Conservation (phyloP, 192 early-diverging fungal genomes). For the Coemansia umbellata region DNA sequence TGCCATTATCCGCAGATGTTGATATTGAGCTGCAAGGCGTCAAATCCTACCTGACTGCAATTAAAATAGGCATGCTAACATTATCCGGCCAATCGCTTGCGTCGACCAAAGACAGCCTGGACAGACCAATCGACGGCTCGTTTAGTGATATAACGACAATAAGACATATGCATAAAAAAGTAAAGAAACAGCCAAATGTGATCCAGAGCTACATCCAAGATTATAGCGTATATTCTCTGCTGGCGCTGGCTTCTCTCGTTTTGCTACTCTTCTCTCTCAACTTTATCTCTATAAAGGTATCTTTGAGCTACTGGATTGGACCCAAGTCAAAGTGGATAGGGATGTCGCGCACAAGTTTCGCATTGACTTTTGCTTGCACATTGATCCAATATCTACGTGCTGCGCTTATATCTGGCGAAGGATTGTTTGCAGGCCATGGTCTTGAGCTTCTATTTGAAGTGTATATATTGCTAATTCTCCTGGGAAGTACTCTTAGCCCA, state of each 20-base stretch:
- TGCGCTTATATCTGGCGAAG: background rate
- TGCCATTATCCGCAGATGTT: background rate
- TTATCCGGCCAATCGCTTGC: background rate
- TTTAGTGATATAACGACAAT: no score
- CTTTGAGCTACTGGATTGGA: slow-evolving; percentile 1
- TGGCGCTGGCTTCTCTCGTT: background rate
- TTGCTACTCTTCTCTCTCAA: background rate
- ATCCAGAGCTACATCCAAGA: background rate
- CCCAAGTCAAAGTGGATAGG: slow-evolving; percentile 5
- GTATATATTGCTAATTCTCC: slow-evolving; percentile 5
- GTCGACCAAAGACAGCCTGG: no score
- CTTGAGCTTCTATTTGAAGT: background rate
- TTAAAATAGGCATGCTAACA: background rate
- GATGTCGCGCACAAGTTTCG: slow-evolving; percentile 7
- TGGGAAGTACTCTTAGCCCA: background rate
- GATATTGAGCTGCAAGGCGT: background rate
- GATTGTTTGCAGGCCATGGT: background rate
- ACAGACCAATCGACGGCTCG: no score
- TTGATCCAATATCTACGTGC: background rate
- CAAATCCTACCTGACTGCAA: background rate
- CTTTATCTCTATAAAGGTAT: background rate
- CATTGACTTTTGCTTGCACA: background rate
- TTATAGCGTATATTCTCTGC: background rate
- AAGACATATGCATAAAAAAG: no score
- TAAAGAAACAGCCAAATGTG: background rate